Base-by-base conservation (phyloP, 257 asterid species). In the Solanum chaucha region DNA sequence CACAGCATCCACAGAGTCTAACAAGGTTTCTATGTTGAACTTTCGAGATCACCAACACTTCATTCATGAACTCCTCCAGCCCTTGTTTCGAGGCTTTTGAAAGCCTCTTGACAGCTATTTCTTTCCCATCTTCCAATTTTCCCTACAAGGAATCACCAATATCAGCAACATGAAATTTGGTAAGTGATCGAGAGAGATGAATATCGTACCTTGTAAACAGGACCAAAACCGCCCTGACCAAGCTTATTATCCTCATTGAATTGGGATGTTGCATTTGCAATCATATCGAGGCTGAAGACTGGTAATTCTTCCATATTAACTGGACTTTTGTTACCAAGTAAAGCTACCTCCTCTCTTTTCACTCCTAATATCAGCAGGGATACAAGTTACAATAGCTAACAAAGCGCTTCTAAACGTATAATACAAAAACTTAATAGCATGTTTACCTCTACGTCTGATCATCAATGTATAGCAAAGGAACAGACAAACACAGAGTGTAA, bases 211-310 rank as follows among this genome's bases (percentile, higher is more conserved):
- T 48, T 64, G 26, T 84, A 64, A 80, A 92, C 96, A 36, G 95
- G 91, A 86, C 94, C 95, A 88, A 93, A 94, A 86, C 94, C 95
- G 28, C 98, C 96, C 90, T 90, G 77, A 67, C 95, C 98, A 36
- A 94, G 92, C 87, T 91, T 92, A 58, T 90, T 85, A 41, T 75
- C 75, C 0, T 89, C 87, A 14, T 88, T 65, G 59, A 93, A 94
- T 8, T 86, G 89, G 28, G 85, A 81, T 26, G 94, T 93, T 9
- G 95, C 94, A 19, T 72, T 88, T 35, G 92, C 91, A 41, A 94
- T 87, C 15, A 67, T 85, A 71, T 90, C 91, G 20, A 92, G 89
- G 40, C 46, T 86, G 88, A 89, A 94, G 8, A 93, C 82, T 9
- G 94, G 94, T 34, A 94, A 48, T 86, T 93, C 95, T 87, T 84